phyloP scores from a whole-genome alignment of 2,329 filamentous ascomycete genomes.

The Macrophomina phaseolina region DNA sequence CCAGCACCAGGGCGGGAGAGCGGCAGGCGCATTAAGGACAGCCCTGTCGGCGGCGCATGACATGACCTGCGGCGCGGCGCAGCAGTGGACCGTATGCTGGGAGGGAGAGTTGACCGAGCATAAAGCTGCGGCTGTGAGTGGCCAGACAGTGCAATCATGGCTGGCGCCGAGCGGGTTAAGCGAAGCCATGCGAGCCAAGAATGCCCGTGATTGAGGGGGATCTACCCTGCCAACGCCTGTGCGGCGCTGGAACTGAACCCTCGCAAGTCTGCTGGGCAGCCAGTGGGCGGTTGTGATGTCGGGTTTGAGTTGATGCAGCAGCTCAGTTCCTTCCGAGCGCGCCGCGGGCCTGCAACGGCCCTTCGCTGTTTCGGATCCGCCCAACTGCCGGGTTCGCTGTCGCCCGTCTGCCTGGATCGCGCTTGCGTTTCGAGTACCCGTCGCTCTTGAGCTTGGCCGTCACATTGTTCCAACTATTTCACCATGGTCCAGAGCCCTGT shows the following conservation, averaged over 20 bases:
- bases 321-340: neutral
- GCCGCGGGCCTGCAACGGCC: slow-evolving; percentile 5
- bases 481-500: neutral
- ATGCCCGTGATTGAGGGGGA: neutral
- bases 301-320: neutral
- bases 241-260: neutral
- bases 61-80: neutral
- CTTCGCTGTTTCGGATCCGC: neutral
- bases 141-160: neutral
- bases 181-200: neutral
- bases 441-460: neutral
- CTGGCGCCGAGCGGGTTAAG: slow-evolving; percentile 8
- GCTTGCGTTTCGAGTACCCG: slow-evolving; percentile 8
- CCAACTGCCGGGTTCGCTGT: neutral
- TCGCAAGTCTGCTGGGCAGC: neutral
- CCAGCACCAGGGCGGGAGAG: slow-evolving; percentile 6
- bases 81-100: neutral
- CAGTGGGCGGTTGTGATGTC: neutral
- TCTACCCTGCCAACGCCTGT: neutral
- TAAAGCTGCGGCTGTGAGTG: neutral
- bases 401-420: neutral
- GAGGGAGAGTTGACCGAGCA: neutral
- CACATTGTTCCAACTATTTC: neutral
- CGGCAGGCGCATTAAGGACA: slow-evolving; percentile 1
- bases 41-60: slow-evolving; percentile 16